These are phyloP conservation scores for Coemansia pectinata DNA, from an alignment of 192 early-diverging fungal genomes.

Conservation along the genomic window DNA sequence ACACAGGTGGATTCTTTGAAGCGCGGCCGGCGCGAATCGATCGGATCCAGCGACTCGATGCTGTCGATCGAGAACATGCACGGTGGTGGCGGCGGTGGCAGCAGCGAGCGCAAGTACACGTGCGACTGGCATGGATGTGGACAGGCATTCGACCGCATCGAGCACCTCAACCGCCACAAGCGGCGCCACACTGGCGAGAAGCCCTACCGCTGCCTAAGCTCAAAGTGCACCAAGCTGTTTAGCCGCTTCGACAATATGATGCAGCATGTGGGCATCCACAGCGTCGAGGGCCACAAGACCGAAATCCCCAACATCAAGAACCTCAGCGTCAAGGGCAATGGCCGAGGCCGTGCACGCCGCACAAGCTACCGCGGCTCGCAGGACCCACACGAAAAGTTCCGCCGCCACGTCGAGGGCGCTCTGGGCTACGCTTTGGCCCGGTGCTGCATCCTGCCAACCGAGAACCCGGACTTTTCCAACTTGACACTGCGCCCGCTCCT, in stretches of 20 bases:
- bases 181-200: slow-evolving; percentile 64
- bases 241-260: slow-evolving; percentile 83
- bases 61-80: slow-evolving; percentile 9
- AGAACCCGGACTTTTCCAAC: slow-evolving; percentile 52
- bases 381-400: slow-evolving; percentile 47
- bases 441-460: slow-evolving; percentile 46
- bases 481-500: slow-evolving; percentile 53
- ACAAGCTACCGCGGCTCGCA: slow-evolving; percentile 48
- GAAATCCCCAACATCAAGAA: slow-evolving; percentile 57
- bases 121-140: slow-evolving; percentile 54
- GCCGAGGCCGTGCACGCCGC: slow-evolving; percentile 54
- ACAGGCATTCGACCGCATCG: slow-evolving; percentile 71
- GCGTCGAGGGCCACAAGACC: slow-evolving; percentile 47
- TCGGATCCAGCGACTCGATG: slow-evolving; percentile 23
- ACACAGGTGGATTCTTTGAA: neutral
- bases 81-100: slow-evolving; percentile 2
- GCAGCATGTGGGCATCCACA: slow-evolving; percentile 76
- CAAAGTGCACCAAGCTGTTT: slow-evolving; percentile 65
- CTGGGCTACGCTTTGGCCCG: slow-evolving; percentile 36
- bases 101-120: slow-evolving; percentile 44
- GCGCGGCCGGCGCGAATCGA: slow-evolving; percentile 25
- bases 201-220: slow-evolving; percentile 71
- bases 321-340: slow-evolving; percentile 45
- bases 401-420: slow-evolving; percentile 42
- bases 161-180: slow-evolving; percentile 77